Conservation (phyloP, 2,329 filamentous ascomycete genomes). For the Fusarium sp. region DNA sequence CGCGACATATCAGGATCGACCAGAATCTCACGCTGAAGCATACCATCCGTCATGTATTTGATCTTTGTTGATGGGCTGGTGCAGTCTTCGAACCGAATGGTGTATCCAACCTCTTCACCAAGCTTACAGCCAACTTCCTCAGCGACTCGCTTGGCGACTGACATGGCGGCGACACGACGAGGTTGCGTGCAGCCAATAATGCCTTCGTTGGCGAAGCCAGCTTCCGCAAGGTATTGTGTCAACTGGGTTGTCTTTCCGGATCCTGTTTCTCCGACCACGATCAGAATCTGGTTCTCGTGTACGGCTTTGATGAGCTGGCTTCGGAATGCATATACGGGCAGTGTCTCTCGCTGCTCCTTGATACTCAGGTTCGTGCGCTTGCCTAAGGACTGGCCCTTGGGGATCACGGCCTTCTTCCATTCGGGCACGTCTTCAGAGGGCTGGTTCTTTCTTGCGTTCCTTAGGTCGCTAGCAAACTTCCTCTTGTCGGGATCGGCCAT, state of each 20-base stretch:
- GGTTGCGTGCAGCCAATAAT: constrained; percentile 98
- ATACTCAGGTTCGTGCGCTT: constrained; percentile 93
- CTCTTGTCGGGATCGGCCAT: constrained; percentile 90
- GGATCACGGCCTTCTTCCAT: constrained; percentile 89
- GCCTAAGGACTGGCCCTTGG: constrained; percentile 84
- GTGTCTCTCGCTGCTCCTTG: constrained; percentile 90
- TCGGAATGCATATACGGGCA: constrained; percentile 92
- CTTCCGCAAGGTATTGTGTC: constrained; percentile 95
- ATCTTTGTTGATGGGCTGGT: constrained; percentile 91
- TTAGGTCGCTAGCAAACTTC: constrained; percentile 90
- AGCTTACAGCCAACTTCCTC: constrained; percentile 95
- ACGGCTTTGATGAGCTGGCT: constrained; percentile 91
- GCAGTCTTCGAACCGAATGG: constrained; percentile 96
- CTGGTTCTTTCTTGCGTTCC: constrained; percentile 73
- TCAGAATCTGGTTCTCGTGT: constrained; percentile 87
- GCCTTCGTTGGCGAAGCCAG: constrained; percentile 86
- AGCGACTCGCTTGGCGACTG: constrained; percentile 94
- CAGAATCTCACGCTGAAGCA: constrained; percentile 95
- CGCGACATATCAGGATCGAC: constrained; percentile 89
- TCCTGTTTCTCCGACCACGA: constrained; percentile 97
- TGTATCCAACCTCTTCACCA: constrained; percentile 95
- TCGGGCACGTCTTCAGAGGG: constrained; percentile 83
- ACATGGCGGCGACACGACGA: constrained; percentile 97
- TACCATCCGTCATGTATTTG: constrained; percentile 99
- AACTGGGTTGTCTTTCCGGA: constrained; percentile 98